Base-by-base conservation (phyloP, 768 basidiomycete genomes). In the Boletus bicolor region DNA sequence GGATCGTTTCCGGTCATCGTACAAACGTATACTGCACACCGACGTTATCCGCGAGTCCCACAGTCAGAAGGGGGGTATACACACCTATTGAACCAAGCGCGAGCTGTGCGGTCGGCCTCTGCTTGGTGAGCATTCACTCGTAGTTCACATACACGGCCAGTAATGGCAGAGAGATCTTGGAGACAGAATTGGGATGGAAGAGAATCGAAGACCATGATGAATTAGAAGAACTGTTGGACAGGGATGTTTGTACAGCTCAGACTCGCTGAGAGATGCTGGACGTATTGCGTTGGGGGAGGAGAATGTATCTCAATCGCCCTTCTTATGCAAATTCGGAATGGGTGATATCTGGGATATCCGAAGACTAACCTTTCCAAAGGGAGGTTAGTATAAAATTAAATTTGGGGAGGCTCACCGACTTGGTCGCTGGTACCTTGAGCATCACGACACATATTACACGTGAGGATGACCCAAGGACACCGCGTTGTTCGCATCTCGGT, bases 181-280 rank as follows among this genome's bases (percentile, higher is more conserved):
- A 75, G 69, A 49, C 65, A 65, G 61, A 75, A 75, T 35, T 73
- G 70, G 5, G 72, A 55, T 2, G 73, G 73, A 42, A 75, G 72
- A 26, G 70, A 46, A 49, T 68, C 60, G 49, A 64, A 62, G 51
- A 58, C 64, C 72, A 75, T 74, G 49, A 45, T 17, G 63, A 56
- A 57, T 44, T 58, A 68, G 39, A 48, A 38, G 44, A 44, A 59
- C 37, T 57, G 42, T 7, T 32, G 65, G 51, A 48, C 53, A 54
- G 46, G 54, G 49, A 51, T 51, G 57, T 55, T n/a, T 44, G 48
- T 65, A 65, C 57, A 64, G 47, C 55, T 69, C 64, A 71, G 61
- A 52, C 63, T 63, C 7, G 67, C 69, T 67, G 69, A 63, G 60
- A 28, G 60, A 47, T 35, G 52, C 35, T 38, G 55, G 56, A 53